Percentiles rank a stretch among this genome's conserved stretches.
phyloP scores from a whole-genome alignment of 345 rosid species.

The Gossypium thurberi region DNA sequence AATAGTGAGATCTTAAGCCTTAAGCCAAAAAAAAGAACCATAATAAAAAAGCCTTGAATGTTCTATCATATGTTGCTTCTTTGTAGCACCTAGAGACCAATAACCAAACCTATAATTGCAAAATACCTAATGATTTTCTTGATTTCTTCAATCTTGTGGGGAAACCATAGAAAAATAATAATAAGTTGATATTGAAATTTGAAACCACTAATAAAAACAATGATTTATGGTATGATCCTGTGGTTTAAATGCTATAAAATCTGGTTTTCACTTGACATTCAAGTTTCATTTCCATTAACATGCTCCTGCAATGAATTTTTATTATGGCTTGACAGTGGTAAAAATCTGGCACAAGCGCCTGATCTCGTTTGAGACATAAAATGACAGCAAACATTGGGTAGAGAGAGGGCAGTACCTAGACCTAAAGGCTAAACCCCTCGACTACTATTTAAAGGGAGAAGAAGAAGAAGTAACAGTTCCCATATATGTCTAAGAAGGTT shows the following conservation, averaged over 20 bases:
- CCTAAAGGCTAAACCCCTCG: background rate
- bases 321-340: background rate
- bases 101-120: background rate
- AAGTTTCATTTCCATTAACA: background rate
- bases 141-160: too few species aligned
- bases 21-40: background rate
- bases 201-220: too few species aligned
- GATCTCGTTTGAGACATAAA: background rate
- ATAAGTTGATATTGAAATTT: too few species aligned
- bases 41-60: background rate
- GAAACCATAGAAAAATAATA: background rate
- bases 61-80: background rate
- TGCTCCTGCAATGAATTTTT: background rate
- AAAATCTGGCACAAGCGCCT: background rate
- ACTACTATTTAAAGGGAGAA: too few species aligned
- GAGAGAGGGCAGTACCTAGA: background rate
- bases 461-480: background rate
- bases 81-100: background rate
- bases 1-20: slow-evolving; percentile 15
- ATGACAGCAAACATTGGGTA: background rate
- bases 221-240: too few species aligned
- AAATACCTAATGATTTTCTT: background rate
- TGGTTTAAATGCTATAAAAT: background rate
- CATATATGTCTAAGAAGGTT: slow-evolving; percentile 9
- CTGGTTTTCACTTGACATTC: background rate